Base-by-base conservation (phyloP, 1,284 basidiomycete species). In the Apiotrichum gamsii region DNA sequence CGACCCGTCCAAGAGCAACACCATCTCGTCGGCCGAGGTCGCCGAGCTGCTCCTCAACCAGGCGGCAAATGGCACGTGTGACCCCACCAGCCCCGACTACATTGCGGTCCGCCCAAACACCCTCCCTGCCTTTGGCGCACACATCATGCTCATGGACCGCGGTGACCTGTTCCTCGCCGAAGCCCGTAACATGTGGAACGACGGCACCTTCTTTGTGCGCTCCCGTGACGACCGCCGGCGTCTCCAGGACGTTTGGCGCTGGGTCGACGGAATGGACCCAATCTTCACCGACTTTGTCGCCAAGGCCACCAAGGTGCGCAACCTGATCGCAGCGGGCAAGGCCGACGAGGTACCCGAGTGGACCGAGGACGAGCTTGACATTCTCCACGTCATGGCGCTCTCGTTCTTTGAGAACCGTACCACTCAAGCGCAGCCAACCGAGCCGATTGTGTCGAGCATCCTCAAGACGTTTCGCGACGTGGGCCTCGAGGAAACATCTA, bases 81-180 rank as follows among this genome's bases (percentile, higher is more conserved):
- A n/a, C n/a, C n/a, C n/a, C n/a, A n/a, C n/a, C n/a, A 28, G 11
- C 25, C 25, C 25, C 8, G 25, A 28, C 25, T 19, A 31, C 21
- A 55, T 52, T 25, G 36, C 30, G 24, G 50, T 58, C 29, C 57
- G 50, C 3, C 53, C 47, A 8, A 59, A 51, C 44, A 69, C 49
- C 14, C 55, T 66, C 40, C 66, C 60, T 21, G 68, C 59, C 9
- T 80, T 87, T 52, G 87, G 85, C 0, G 76, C 84, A 0, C 90
- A 95, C 69, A 78, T 78, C 47, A 78, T 83, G 51, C 72, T 96
- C 53, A 85, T 94, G 81, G 67, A 74, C 9, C 73, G 79, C 13
- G 66, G 81, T 1, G 61, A 78, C 16, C 72, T 83, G 39, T 97
- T 87, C 57, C 64, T 85, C 18, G 80, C 83, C 0, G 77, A 82